Base-by-base conservation (phyloP, 306 rosid species). In the Cicer bijugum region DNA sequence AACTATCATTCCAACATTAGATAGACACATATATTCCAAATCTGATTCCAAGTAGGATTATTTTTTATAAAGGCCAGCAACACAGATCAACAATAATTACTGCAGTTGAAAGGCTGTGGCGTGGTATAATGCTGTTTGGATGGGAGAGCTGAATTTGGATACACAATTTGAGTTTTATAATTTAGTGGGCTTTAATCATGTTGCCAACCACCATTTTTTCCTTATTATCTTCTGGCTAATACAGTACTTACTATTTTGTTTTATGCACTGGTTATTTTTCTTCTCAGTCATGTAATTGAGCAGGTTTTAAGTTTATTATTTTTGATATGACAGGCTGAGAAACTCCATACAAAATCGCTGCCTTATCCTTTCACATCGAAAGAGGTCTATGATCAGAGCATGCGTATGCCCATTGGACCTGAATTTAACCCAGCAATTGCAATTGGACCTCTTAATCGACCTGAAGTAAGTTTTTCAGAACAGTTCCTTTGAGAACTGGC, bases 361-460 rank as follows among this genome's bases (percentile, higher is more conserved):
- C 97, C 99, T 50, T 91, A 33, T 81, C 99, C 99, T 9, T 94
- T 79, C 75, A 84, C 97, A 23, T 89, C 92, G 69, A 86, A 82
- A 69, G 96, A 88, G 68, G 88, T 87, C 52, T 94, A 80, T 78
- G 91, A 94, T 53, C 95, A 88, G 84, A 91, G 90, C 81, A 85
- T 88, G 66, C 95, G 96, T 60, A 74, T 87, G 85, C 99, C 99
- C 47, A 79, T 94, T 11, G 99, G 96, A 78, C 97, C 99, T n/a
- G 99, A 94, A 72, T 89, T 78, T 78, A 94, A 91, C 85, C 99
- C 99, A 1, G 86, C 92, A 73, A 84, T 85, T 14, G 77, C 87
- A 4, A 67, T 83, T 39, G 92, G 90, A 45, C 81, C 85, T 79
- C 97, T 94, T 73, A 91, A 65, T 72, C 95, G 96, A 39, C 99